phyloP scores from a whole-genome alignment of 495 filamentous ascomycete genomes.

The Xylaria palmicola region DNA sequence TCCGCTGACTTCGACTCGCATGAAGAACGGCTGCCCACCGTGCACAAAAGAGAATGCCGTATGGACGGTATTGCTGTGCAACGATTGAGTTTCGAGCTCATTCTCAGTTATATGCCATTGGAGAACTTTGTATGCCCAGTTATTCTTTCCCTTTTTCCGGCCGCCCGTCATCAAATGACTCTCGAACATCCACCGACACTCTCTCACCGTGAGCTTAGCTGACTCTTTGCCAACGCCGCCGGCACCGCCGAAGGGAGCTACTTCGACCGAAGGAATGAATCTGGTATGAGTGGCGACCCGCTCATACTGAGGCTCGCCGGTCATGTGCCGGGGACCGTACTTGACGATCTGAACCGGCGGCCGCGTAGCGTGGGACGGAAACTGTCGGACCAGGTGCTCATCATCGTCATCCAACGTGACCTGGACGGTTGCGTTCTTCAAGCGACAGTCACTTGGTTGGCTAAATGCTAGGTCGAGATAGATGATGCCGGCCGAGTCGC shows the following conservation, averaged over 20 bases:
- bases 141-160: constrained; percentile 11
- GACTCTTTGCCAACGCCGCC: constrained; percentile 11
- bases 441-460: constrained; percentile 29
- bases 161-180: constrained; percentile 5
- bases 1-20: constrained; percentile 21
- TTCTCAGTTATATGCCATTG: constrained; percentile 16
- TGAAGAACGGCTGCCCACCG: constrained; percentile 18
- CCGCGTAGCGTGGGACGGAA: neutral
- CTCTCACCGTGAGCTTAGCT: neutral
- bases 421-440: constrained; percentile 28
- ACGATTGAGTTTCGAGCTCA: constrained; percentile 9
- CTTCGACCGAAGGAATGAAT: constrained; percentile 9
- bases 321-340: constrained; percentile 17
- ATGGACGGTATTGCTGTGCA: constrained; percentile 17
- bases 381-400: constrained; percentile 12
- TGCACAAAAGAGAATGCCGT: constrained; percentile 26
- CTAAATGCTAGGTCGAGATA: constrained; percentile 34
- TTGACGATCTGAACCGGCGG: constrained; percentile 22
- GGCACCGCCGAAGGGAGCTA: constrained; percentile 4
- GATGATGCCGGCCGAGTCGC: constrained; percentile 32
- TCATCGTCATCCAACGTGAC: constrained; percentile 33
- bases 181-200: constrained; percentile 15
- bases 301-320: constrained; percentile 11
- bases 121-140: constrained; percentile 16
- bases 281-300: neutral